Conservation (phyloP, 352 stramenopile species). For the Phytophthora tentaculata region DNA sequence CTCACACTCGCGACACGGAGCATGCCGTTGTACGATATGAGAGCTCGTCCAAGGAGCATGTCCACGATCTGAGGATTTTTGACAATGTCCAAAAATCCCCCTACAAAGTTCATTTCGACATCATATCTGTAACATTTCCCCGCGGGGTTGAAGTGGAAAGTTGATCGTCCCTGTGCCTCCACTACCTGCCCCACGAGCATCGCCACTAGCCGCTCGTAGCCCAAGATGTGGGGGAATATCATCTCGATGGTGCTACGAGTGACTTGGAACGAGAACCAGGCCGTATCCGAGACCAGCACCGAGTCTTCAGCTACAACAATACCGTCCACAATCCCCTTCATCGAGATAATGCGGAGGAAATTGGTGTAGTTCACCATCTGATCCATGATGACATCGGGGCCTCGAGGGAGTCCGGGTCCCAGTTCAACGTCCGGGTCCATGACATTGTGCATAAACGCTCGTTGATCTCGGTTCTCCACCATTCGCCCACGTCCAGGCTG, state of each 20-base stretch:
- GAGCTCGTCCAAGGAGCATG: slow-evolving; percentile 20
- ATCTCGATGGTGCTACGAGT: slow-evolving; percentile 29
- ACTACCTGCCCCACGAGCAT: slow-evolving; percentile 16
- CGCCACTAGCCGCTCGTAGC: slow-evolving; percentile 26
- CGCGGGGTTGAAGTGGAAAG: slow-evolving; percentile 28
- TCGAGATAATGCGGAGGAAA: slow-evolving; percentile 15
- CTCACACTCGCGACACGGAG: slow-evolving; percentile 7
- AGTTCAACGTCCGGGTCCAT: slow-evolving; percentile 38
- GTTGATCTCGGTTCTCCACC: slow-evolving; percentile 21
- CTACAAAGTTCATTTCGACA: slow-evolving; percentile 29
- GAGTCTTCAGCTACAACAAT: slow-evolving; percentile 18
- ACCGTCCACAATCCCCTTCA: slow-evolving; percentile 14
- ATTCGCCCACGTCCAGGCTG: not conserved
- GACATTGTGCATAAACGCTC: slow-evolving; percentile 29
- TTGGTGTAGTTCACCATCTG: slow-evolving; percentile 26
- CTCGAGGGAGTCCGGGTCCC: slow-evolving; percentile 16
- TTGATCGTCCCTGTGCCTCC: not conserved
- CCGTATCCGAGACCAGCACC: slow-evolving; percentile 20
- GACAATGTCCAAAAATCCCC: slow-evolving; percentile 23
- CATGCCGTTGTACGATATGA: slow-evolving; percentile 28
- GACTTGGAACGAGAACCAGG: slow-evolving; percentile 30
- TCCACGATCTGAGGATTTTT: slow-evolving; percentile 22
- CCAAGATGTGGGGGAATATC: slow-evolving; percentile 34
- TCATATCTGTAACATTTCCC: slow-evolving; percentile 29
- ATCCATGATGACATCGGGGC: slow-evolving; percentile 32